Conservation (phyloP, 2,329 filamentous ascomycete genomes). For the Colletotrichum siamense region DNA sequence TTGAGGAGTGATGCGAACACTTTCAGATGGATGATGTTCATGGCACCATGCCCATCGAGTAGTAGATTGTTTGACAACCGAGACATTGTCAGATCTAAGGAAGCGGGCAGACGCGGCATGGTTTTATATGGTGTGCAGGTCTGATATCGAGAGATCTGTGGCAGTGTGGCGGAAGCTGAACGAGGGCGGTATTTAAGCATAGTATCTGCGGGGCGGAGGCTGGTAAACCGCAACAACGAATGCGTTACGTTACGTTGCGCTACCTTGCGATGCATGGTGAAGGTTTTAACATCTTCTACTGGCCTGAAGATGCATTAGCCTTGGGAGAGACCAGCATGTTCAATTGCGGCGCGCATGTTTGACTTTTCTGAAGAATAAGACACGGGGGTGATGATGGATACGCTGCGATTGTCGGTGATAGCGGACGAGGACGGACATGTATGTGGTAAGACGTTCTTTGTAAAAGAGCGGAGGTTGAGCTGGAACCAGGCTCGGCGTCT, state of each 20-base stretch:
- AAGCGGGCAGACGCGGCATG: accelerated
- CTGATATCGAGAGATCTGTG: accelerated
- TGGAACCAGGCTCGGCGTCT: no score
- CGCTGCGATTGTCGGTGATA: accelerated
- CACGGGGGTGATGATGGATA: accelerated
- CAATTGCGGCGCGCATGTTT: not conserved
- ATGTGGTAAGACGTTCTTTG: accelerated
- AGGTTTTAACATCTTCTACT: no score
- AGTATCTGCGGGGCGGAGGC: accelerated
- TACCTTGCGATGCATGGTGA: no score
- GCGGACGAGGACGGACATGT: accelerated
- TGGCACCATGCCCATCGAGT: not conserved
- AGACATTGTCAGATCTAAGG: not conserved
- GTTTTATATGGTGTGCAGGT: not conserved
- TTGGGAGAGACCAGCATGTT: accelerated
- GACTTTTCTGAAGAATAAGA: no score
- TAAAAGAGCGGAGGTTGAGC: not conserved
- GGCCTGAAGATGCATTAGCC: no score
- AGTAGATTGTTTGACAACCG: not conserved
- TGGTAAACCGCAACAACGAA: not conserved
- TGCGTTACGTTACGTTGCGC: not conserved
- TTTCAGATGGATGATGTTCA: not conserved
- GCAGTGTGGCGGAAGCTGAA: accelerated
- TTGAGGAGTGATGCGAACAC: not conserved
- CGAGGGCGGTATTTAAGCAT: not conserved